Evolutionary conservation across 1,284 basidiomycete species (phyloP), one percentile per base, ranked within the genome.

Genomic region (Athelia psychrophila): DNA sequence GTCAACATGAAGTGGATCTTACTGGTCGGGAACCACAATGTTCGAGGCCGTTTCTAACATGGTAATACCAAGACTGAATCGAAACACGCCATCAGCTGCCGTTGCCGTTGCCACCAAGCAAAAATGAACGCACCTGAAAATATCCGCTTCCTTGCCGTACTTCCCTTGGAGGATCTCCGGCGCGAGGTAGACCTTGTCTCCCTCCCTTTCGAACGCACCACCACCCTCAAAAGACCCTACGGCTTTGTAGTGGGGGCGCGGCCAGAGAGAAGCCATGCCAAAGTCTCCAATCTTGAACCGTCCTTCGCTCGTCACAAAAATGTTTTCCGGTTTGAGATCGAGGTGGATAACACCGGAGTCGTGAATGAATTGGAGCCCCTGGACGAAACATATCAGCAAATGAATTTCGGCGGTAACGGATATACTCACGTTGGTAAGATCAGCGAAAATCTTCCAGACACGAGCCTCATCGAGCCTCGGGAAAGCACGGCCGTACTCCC

Each of bases 231-330:
- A 55, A 54, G 68, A 47, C 53, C 68, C 63, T 44, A 66, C 70
- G 12, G 66, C 60, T 10, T 63, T 64, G n/a, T n/a, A n/a, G 24
- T 56, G 56, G 2, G 71, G 74, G 44, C 93, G 77, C 2, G 92
- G 93, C 87, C 90, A 93, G 48, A 91, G 62, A 2, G 91, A 88
- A 5, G 95, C 95, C 80, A 98, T 89, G n/a, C 97, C 97, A 77
- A 99, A 99, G 71, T 99, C 97, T 15, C 95, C 95, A 65, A 99
- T 95, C 77, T 95, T 97, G 73, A 99, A 89, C 24, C 91, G 84
- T 5, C 96, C 96, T 54, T 89, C 83, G 22, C 82, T 79, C 2
- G 93, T 95, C 59, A 99, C 82, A 65, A 99, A 94, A 51, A 99
- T 88, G 66, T 99, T 99, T 52, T 93, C 95, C 13, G 97, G 97